These are phyloP conservation scores for Saccharomycopsis fodiens DNA, from an alignment of 805 yeast genomes.

Conservation along the genomic window DNA sequence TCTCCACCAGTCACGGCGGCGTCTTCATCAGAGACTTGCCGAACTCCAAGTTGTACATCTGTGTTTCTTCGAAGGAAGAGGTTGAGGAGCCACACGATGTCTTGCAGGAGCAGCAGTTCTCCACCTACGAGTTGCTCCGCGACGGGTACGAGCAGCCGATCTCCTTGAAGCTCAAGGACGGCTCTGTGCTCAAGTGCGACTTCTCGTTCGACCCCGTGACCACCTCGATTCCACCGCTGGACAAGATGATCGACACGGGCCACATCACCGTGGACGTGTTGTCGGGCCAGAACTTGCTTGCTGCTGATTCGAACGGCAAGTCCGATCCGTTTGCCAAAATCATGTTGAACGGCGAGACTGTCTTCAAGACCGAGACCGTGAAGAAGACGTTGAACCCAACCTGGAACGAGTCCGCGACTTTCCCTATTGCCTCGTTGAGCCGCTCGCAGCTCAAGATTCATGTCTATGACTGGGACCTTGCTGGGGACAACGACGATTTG, in stretches of 20 bases:
- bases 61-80: constrained; percentile 47
- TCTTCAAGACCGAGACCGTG: constrained; percentile 51
- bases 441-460: constrained; percentile 41
- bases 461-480: constrained; percentile 72
- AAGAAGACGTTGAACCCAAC: constrained; percentile 65
- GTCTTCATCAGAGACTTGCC: constrained; percentile 66
- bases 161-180: constrained; percentile 35
- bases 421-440: constrained; percentile 59
- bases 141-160: constrained; percentile 40
- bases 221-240: constrained; percentile 45
- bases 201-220: constrained; percentile 57
- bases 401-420: constrained; percentile 61
- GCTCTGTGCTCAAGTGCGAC: constrained; percentile 34
- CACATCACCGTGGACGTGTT: constrained; percentile 46
- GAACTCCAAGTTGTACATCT: constrained; percentile 47
- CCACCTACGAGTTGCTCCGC: constrained; percentile 48
- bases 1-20: constrained; percentile 45
- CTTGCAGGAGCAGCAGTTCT: constrained; percentile 39
- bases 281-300: constrained; percentile 43
- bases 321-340: constrained; percentile 64
- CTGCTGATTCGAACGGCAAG: constrained; percentile 68
- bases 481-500: constrained; percentile 57
- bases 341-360: constrained; percentile 44
- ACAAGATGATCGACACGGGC: constrained; percentile 66
- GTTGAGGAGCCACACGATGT: constrained; percentile 43